Conservation (phyloP, 306 rosid species). For the Hylodesmum podocarpum region DNA sequence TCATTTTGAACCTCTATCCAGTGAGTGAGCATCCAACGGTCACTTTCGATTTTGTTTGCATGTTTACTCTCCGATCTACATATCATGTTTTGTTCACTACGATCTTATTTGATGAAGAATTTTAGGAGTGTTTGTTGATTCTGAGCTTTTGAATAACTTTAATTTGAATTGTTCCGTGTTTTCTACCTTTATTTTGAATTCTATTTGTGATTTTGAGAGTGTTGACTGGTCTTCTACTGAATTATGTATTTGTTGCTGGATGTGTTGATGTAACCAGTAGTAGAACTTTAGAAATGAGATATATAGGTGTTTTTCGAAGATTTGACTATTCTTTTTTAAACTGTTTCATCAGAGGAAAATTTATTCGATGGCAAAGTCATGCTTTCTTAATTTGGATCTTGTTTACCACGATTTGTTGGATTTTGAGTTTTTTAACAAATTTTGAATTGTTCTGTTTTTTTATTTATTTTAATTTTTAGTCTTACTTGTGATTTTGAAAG, state of each 20-base stretch:
- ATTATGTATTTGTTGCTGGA: neutral
- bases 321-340: neutral
- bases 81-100: neutral
- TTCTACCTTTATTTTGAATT: neutral
- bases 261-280: neutral
- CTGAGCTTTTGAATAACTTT: neutral
- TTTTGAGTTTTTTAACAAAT: neutral
- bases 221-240: neutral
- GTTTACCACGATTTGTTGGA: neutral
- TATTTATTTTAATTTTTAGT: neutral
- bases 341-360: neutral
- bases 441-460: neutral
- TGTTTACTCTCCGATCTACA: neutral
- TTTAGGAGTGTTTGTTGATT: neutral
- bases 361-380: neutral
- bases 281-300: neutral
- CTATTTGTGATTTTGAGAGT: neutral
- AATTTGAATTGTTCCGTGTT: neutral
- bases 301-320: neutral
- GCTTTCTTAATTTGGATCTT: neutral
- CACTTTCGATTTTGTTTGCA: neutral
- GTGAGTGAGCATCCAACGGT: slow-evolving; percentile 32
- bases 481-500: neutral
- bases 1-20: slow-evolving; percentile 34
- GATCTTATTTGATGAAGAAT: neutral